Evolutionary conservation across 345 rosid species (phyloP), one percentile per base, ranked within the genome.

Genomic region (Hibiscus mutabilis): DNA sequence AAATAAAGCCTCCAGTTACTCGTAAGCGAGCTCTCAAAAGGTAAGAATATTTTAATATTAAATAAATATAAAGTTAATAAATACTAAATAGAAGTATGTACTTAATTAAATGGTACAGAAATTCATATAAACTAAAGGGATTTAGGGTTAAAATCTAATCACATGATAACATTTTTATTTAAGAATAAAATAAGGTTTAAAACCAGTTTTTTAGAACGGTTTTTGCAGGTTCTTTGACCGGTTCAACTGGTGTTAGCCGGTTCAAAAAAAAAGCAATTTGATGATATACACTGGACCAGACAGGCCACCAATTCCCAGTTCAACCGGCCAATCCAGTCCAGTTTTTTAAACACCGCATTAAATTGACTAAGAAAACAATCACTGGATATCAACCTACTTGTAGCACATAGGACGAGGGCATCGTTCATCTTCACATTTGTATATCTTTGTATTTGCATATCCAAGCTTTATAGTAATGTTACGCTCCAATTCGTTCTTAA

Each of bases 401-500:
- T 90, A 95, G 81, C 94, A 88, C 90, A 89, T 86, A 52, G 99
- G 99, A 19, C 99, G 86, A 66, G 97, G 88, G 71, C 99, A 95
- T 29, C 81, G 78, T 27, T 92, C 99, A 79, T 92, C 98, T 80
- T 95, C 99, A 33, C 98, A 95, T 79, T 92, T 87, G 86, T 95
- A 95, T 55, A 95, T 95, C 85, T 95, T 95, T 16, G 98, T 97
- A 76, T 95, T 95, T 29, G 98, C 98, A 83, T 95, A 92, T 40
- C 99, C 99, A 86, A 95, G 98, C 82, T 95, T 95, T 71, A 95
- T 95, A 29, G 99, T 95, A 73, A 95, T 95, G 44, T 95, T 95
- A 24, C 97, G 27, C 60, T 56, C 60, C 60, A 55, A 53, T 19
- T 53, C 57, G 7, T 53, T 53, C 57, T 53, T 53, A 73, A 95